A percentile compares a stretch with the other conserved stretches of the same genome.
Conservation (phyloP, 805 yeast species). For the Cyberlindnera maclurae region DNA sequence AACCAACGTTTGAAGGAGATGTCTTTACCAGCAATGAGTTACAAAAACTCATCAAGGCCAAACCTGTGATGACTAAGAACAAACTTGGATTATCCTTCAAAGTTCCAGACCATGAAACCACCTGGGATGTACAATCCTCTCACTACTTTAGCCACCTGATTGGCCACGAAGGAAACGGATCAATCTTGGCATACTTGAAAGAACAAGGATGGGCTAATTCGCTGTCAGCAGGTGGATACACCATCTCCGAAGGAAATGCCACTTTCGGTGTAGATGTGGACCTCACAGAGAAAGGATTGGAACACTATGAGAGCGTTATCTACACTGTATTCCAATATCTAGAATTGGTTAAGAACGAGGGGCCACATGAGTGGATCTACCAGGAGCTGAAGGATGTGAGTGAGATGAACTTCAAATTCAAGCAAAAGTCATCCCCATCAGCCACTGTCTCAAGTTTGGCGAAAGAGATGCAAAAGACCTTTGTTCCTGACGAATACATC, state of each 20-base stretch:
- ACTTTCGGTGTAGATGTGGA: constrained; percentile 66
- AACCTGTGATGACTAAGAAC: constrained; percentile 78
- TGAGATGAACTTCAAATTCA: constrained; percentile 66
- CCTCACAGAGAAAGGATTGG: constrained; percentile 66
- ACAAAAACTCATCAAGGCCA: constrained; percentile 52
- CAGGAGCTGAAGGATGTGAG: constrained; percentile 69
- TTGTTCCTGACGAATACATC: constrained; percentile 57
- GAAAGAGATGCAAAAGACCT: constrained; percentile 45
- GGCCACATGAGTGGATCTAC: constrained; percentile 74
- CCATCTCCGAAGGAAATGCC: constrained; percentile 60
- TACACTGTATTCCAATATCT: constrained; percentile 66
- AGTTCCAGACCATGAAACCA: constrained; percentile 67
- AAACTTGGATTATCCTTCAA: constrained; percentile 60
- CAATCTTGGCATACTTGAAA: constrained; percentile 66
- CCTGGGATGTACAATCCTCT: constrained; percentile 64
- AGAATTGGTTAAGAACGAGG: constrained; percentile 44
- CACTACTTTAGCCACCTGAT: constrained; percentile 71
- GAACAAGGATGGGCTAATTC: constrained; percentile 71
- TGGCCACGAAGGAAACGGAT: constrained; percentile 92
- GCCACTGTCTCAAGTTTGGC: constrained; percentile 68
- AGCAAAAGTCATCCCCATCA: constrained; percentile 68
- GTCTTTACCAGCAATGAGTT: constrained; percentile 46
- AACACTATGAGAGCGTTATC: constrained; percentile 54
- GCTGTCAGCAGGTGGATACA: constrained; percentile 65
- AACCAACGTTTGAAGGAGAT: constrained; percentile 32